phyloP scores from a whole-genome alignment of 2,329 filamentous ascomycete species.

The Ophiostoma novo-ulmi region DNA sequence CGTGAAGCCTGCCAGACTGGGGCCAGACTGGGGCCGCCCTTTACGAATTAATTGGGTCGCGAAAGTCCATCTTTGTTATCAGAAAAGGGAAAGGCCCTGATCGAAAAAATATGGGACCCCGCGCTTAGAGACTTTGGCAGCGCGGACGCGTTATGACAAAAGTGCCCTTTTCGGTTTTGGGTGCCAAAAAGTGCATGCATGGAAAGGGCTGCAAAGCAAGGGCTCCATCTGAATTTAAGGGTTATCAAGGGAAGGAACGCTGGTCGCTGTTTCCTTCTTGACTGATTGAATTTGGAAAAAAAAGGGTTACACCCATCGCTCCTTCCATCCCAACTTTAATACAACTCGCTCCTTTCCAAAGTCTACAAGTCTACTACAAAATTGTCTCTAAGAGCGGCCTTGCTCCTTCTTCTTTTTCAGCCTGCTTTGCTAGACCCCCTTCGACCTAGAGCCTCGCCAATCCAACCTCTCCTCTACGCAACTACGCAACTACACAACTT shows the following conservation, averaged over 20 bases:
- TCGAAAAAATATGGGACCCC: constrained; percentile 22
- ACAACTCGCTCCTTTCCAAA: background rate
- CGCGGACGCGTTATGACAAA: constrained; percentile 19
- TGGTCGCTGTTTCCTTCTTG: background rate
- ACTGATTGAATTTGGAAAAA: background rate
- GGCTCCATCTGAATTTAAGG: background rate
- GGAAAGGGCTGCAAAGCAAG: background rate
- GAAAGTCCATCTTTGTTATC: background rate
- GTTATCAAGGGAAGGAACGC: background rate
- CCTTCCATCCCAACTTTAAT: background rate
- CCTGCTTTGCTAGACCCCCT: no score
- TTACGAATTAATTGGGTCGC: constrained; percentile 1
- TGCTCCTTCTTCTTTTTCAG: background rate
- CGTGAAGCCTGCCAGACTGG: constrained; percentile 19
- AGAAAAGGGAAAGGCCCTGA: background rate
- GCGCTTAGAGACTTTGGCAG: constrained; percentile 16
- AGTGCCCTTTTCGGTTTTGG: background rate
- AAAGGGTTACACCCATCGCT: background rate
- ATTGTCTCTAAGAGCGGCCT: no score
- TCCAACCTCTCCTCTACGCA: background rate
- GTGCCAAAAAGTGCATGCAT: background rate
- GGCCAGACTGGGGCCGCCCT: constrained; percentile 15
- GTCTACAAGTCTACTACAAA: background rate
- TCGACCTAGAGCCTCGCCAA: background rate
- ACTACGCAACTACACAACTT: background rate